A percentile compares a stretch with the other conserved stretches of the same genome.
phyloP scores from a whole-genome alignment of 768 basidiomycete species.

The Rhodosporidiobolus sp. region DNA sequence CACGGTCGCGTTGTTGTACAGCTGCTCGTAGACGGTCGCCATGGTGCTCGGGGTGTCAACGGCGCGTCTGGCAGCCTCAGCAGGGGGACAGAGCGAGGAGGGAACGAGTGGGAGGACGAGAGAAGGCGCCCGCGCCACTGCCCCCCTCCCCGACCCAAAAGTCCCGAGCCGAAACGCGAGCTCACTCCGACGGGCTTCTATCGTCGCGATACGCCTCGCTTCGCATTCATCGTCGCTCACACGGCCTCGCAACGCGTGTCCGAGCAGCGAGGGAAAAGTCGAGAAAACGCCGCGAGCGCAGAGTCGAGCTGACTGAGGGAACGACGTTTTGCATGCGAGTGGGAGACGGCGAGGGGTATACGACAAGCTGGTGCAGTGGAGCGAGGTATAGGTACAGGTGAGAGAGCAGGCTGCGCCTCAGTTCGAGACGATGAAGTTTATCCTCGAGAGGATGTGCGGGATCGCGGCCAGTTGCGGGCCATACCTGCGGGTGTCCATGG shows the following conservation, averaged over 20 bases:
- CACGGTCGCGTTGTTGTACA: constrained; percentile 25
- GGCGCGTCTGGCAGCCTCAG: no score
- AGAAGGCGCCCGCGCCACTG: not conserved
- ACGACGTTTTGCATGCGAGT: not conserved
- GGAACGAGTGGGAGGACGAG: not conserved
- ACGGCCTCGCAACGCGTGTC: not conserved
- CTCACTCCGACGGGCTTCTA: not conserved
- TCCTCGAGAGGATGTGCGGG: constrained; percentile 82
- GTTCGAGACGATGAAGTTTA: constrained; percentile 60
- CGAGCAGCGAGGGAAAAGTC: not conserved
- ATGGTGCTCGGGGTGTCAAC: not conserved
- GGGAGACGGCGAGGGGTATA: not conserved
- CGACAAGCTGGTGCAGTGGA: not conserved
- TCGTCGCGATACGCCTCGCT: no score
- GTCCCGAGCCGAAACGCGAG: not conserved
- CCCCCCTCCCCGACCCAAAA: no score
- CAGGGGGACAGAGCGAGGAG: not conserved
- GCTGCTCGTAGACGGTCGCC: constrained; percentile 26
- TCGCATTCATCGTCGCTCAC: not conserved
- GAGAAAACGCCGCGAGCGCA: not conserved
- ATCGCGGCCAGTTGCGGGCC: constrained; percentile 93
- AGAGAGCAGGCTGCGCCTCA: not conserved
- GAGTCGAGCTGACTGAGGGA: no score
- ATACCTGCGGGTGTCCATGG: constrained; percentile 60
- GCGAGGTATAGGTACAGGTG: not conserved